Evolutionary conservation across 768 basidiomycete species (phyloP), one percentile per base, ranked within the genome.

Genomic region (Xerocomellus chrysenteron): DNA sequence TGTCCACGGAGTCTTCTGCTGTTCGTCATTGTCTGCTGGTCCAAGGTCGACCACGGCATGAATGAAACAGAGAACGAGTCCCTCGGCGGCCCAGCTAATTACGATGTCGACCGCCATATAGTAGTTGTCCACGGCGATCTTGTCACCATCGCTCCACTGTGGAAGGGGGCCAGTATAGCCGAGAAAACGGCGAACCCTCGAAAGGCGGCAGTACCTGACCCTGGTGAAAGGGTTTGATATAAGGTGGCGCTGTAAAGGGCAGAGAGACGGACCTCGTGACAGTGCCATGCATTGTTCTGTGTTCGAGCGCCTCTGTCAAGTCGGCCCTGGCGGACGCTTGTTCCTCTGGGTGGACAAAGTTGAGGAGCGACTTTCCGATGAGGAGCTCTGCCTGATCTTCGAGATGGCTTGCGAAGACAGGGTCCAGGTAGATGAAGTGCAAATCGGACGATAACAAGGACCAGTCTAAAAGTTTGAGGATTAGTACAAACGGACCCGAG

Each of bases 91-190:
- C 84, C 86, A 90, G 72, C 92, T 94, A 68, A 92, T 88, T 65
- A 93, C 91, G 65, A 94, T 85, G 73, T 94, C 91, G 57, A 90
- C 87, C 6, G 86, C 86, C 83, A 93, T 87, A 71, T 92, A 94
- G 67, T 91, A 76, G 30, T 75, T 73, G 76, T 94, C 90, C 17
- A 85, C 65, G 12, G 82, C 78, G 60, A 87, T 78, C 73, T 87
- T 88, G 62, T 90, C 85, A 8, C 80, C 85, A 57, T 87, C 86
- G 35, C 73, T 68, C 82, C 86, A 91, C 8, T 77, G 69, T 21
- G 76, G 71, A 40, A 68, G 67, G 13, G 83, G 80, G 0, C 84
- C 87, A 19, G 77, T 71, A 71, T 86, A 80, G 42, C 90, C 91
- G n/a, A 94, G 80, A 52, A 80, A 68, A 57, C 84, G 82, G 56